Evolutionary conservation across 2,329 filamentous ascomycete species (phyloP).

Genomic region (Geoglossum cookeanum): DNA sequence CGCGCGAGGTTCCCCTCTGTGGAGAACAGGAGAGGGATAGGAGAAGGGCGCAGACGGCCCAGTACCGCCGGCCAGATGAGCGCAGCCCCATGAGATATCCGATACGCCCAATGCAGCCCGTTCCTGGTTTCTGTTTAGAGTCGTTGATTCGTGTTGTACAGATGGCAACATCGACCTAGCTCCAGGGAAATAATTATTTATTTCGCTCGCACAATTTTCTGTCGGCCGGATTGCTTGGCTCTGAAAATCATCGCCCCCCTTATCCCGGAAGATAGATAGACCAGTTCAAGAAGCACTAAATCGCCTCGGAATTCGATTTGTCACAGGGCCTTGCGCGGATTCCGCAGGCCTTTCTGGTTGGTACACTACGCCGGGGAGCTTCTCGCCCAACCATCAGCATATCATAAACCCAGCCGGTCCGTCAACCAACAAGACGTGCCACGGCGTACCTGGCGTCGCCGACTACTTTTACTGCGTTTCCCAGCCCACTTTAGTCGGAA

Average conservation of each 20-base stretch:
- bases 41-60: not conserved
- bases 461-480: not conserved
- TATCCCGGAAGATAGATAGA: slow-evolving; percentile 1
- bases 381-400: slow-evolving; percentile 1
- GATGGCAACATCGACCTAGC: not conserved
- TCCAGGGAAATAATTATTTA: not conserved
- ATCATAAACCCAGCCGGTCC: not conserved
- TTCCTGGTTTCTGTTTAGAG: not conserved
- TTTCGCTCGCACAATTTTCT: not conserved
- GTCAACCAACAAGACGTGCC: not conserved
- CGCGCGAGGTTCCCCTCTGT: not conserved
- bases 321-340: not conserved
- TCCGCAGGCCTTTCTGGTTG: not conserved
- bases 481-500: not conserved
- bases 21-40: not conserved
- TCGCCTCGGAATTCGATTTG: slow-evolving; percentile 2
- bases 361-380: not conserved
- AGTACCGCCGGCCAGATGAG: not conserved
- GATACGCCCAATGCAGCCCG: not conserved
- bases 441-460: not conserved
- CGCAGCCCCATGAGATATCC: not conserved
- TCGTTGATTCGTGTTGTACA: not conserved
- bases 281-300: not conserved
- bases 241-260: not conserved
- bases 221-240: not conserved